phyloP scores from a whole-genome alignment of 371 early-diverging fungal species.

The Zancudomyces culisetae region DNA sequence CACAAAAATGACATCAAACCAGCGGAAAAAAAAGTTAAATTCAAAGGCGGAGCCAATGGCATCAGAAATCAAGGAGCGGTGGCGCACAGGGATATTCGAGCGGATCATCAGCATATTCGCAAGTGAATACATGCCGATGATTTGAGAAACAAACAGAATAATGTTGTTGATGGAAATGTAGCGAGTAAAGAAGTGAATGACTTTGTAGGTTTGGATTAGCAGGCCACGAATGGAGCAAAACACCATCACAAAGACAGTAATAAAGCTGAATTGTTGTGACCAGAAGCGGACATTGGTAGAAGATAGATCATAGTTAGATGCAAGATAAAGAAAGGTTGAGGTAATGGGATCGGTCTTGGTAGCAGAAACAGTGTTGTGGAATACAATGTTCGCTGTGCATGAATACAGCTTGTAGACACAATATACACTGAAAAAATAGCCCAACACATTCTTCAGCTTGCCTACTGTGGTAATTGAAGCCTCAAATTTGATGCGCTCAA shows the following conservation, averaged over 20 bases:
- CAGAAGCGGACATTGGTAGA: slow-evolving; percentile 50
- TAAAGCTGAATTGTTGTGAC: slow-evolving; percentile 82
- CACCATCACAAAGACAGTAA: slow-evolving; percentile 75
- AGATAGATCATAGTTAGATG: slow-evolving; percentile 37
- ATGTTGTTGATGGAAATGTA: slow-evolving; percentile 45
- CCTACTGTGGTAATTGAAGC: slow-evolving; percentile 58
- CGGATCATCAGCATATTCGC: slow-evolving; percentile 80
- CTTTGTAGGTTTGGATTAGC: slow-evolving; percentile 53
- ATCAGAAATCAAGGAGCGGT: slow-evolving; percentile 57
- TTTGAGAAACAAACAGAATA: slow-evolving; percentile 58
- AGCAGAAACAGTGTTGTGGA: slow-evolving; percentile 43
- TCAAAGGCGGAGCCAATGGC: slow-evolving; percentile 48
- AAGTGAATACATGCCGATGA: slow-evolving; percentile 85
- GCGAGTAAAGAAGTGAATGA: slow-evolving; percentile 29
- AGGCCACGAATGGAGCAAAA: slow-evolving; percentile 69
- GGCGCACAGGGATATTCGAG: slow-evolving; percentile 59
- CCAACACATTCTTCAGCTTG: slow-evolving; percentile 48
- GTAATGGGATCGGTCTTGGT: slow-evolving; percentile 79
- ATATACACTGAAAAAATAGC: slow-evolving; percentile 63
- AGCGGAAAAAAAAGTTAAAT: slow-evolving; percentile 73
- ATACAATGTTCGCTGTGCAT: slow-evolving; percentile 55
- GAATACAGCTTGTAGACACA: slow-evolving; percentile 64
- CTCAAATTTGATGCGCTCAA: slow-evolving; percentile 29
- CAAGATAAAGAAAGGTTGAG: slow-evolving; percentile 42
- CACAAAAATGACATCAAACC: slow-evolving; percentile 85